phyloP scores from a whole-genome alignment of 331 rosid genomes.

The Cucumis variabilis region DNA sequence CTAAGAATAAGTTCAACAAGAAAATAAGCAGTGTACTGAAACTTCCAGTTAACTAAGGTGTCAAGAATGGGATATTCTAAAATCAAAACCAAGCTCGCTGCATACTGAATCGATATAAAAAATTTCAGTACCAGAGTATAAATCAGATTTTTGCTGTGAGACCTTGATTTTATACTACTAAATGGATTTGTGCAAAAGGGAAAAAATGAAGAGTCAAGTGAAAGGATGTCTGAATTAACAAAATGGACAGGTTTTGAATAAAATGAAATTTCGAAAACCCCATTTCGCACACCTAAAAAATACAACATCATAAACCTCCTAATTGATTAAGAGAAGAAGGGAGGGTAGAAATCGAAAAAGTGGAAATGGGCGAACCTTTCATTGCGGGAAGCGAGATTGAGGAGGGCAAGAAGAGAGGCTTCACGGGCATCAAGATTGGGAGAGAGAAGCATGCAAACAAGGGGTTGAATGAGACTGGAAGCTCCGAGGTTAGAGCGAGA shows the following conservation, averaged over 20 bases:
- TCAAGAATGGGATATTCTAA: neutral
- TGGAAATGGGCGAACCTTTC: constrained; percentile 53
- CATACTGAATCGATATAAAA: neutral
- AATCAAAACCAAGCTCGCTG: neutral
- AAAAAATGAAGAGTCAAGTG: neutral
- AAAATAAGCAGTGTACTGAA: neutral
- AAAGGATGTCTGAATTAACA: neutral
- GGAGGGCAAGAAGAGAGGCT: constrained; percentile 87
- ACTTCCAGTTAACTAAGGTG: neutral
- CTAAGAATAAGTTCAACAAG: neutral
- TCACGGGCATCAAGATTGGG: constrained; percentile 69
- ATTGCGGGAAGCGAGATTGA: constrained; percentile 88
- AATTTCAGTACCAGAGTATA: neutral
- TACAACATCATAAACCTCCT: no score
- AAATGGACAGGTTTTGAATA: neutral
- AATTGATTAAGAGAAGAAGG: no score
- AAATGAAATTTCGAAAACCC: neutral
- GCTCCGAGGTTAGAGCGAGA: constrained; percentile 69
- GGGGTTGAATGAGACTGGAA: constrained; percentile 75
- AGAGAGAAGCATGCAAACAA: constrained; percentile 84
- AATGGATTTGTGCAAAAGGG: neutral
- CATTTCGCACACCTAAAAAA: neutral
- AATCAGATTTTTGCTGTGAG: neutral
- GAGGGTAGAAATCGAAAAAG: neutral
- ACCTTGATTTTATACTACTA: neutral